phyloP scores from a whole-genome alignment of 2,329 filamentous ascomycete genomes.

The Pseudogymnoascus sp. region DNA sequence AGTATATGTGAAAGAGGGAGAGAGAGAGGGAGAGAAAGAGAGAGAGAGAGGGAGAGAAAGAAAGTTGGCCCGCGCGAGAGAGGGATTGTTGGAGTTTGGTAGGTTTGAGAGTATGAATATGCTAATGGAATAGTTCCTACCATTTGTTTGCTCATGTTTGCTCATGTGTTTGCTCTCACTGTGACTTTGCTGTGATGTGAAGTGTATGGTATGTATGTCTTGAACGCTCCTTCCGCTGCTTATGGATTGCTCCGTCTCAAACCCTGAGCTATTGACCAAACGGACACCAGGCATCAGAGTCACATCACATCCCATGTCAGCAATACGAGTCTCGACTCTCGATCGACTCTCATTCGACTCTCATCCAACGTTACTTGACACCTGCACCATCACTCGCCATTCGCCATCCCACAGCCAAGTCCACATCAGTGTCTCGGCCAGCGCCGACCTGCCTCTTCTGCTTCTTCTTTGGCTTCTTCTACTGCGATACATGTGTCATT shows the following conservation, averaged over 20 bases:
- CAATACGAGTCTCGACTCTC: background rate
- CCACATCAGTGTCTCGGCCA: background rate
- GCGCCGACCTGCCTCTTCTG: background rate
- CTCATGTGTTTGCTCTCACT: background rate
- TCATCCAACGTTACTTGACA: background rate
- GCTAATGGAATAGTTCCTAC: background rate
- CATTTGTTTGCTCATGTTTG: background rate
- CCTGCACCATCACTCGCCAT: background rate
- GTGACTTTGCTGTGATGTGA: background rate
- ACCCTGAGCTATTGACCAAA: background rate
- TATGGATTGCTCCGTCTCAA: background rate
- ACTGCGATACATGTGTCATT: background rate
- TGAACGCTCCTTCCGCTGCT: background rate
- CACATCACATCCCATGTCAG: background rate
- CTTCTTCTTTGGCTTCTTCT: background rate
- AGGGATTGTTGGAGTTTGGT: constrained; percentile 18
- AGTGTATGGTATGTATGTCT: background rate
- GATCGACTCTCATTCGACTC: background rate
- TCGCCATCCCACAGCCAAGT: background rate
- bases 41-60: background rate
- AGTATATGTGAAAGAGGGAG: background rate
- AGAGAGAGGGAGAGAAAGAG: background rate
- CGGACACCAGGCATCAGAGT: background rate
- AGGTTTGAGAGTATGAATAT: constrained; percentile 12
- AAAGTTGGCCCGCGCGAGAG: background rate